Evolutionary conservation across 805 yeast genomes (phyloP), one percentile per base, ranked within the genome.

Genomic region (Wickerhamiella dianesei): DNA sequence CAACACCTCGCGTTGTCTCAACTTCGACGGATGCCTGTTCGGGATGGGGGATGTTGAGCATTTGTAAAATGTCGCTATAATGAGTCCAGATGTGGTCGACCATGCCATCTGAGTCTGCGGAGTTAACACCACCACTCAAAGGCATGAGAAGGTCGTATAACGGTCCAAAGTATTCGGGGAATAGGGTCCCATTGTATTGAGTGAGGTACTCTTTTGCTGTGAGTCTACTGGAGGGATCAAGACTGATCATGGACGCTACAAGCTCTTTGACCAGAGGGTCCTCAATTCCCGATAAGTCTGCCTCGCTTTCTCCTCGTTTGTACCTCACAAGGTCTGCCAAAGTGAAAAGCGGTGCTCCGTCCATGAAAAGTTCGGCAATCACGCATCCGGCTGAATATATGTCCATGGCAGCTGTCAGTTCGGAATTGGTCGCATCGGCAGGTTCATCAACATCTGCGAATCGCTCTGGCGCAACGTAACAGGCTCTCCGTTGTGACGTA

Each of bases 391-490:
- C 52, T 14, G 68, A 60, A 50, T 68, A 67, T 2, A 89, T 68
- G 63, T 92, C 98, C 92, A 84, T 83, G 43, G 74, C 73, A 21
- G 69, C 67, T 0, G 79, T 72, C 22, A 83, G 59, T 25, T 25
- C 32, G 9, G 32, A 25, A 25, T 25, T 25, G 32, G 32, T 25
- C 6, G 6, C 32, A 25, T 25, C 12, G 16, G 21, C 25, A 9
- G 16, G 20, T 37, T 54, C 54, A 4, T 55, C 60, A 2, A 43
- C 49, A 3, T 65, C 54, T 19, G 56, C 50, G 57, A 92, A 89
- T 53, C 98, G 68, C 60, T 92, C 98, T 0, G 98, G 98, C 0
- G 98, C 97, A 40, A 92, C 63, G 62, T 89, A 89, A 63, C 98
- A 92, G 2, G 77, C 74, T 56, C 95, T 72, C 53, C 96, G 70